Conservation (phyloP, 192 early-diverging fungal genomes). For the Gorgonomyces haynaldii region DNA sequence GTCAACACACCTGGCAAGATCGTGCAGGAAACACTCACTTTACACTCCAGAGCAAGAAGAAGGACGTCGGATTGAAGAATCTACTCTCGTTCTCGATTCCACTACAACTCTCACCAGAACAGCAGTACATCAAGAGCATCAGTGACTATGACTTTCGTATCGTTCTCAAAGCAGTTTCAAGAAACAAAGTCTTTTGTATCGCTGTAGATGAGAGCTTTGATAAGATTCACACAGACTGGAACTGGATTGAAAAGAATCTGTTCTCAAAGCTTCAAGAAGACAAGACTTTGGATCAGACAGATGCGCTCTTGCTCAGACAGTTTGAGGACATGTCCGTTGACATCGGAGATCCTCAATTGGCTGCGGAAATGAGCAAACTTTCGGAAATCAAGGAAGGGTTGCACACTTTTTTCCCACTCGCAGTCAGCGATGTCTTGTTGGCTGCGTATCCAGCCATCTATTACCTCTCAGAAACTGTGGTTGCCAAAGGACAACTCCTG, state of each 20-base stretch:
- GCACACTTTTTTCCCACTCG: conserved; percentile 17
- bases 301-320: conserved; percentile 30
- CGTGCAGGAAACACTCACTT: conserved; percentile 43
- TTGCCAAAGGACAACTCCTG: conserved; percentile 25
- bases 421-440: conserved; percentile 28
- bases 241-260: conserved; percentile 43
- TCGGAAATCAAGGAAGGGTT: conserved; percentile 18
- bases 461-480: conserved; percentile 18
- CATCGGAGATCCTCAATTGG: conserved; percentile 25
- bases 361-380: conserved; percentile 16
- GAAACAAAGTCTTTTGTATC: conserved; percentile 25
- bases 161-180: conserved; percentile 17
- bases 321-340: conserved; percentile 45
- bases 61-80: conserved; percentile 8
- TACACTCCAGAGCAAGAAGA: conserved; percentile 31
- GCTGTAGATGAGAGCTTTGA: conserved; percentile 44
- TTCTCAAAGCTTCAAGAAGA: conserved; percentile 20
- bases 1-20: conserved; percentile 23
- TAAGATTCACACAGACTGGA: conserved; percentile 43
- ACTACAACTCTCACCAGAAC: conserved; percentile 4
- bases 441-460: conserved; percentile 35
- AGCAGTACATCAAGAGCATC: conserved; percentile 18
- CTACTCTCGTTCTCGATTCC: not conserved
- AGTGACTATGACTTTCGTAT: conserved; percentile 36
- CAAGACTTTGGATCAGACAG: conserved; percentile 16